A percentile compares a stretch with the other conserved stretches of the same genome.
Evolutionary conservation across 2,329 filamentous ascomycete species (phyloP).

Genomic region (Aspergillus floridensis): DNA sequence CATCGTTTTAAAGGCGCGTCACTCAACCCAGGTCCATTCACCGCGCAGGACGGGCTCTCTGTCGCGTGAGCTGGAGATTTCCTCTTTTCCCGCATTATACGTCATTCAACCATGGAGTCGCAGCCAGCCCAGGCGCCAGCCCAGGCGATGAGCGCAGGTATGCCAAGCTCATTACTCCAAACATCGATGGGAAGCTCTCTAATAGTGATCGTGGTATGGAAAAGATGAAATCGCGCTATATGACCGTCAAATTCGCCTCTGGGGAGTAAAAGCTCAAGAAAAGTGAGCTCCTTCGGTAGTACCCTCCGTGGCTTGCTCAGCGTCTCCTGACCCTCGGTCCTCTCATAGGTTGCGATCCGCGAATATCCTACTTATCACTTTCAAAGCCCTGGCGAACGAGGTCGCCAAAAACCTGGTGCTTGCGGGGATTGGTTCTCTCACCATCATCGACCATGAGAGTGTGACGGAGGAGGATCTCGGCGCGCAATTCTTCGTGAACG

Average conservation of each 20-base stretch:
- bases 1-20: no score
- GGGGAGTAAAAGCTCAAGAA: slow-evolving; percentile 93
- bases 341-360: slow-evolving; percentile 72
- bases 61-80: background rate
- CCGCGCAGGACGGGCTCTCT: background rate
- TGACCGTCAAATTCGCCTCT: slow-evolving; percentile 93
- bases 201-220: slow-evolving; percentile 2
- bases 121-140: slow-evolving; percentile 7
- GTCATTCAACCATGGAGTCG: slow-evolving; percentile 11
- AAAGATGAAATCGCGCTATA: slow-evolving; percentile 94
- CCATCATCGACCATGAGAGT: slow-evolving; percentile 73
- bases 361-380: slow-evolving; percentile 82
- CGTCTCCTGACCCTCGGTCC: background rate
- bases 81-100: background rate
- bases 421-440: slow-evolving; percentile 86
- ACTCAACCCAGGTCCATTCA: no score
- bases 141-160: slow-evolving; percentile 30
- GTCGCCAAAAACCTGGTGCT: slow-evolving; percentile 97
- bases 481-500: slow-evolving; percentile 76
- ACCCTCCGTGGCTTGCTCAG: background rate
- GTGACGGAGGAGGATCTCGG: slow-evolving; percentile 79
- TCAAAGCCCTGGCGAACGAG: slow-evolving; percentile 87
- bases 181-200: background rate
- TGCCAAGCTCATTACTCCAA: background rate
- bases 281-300: slow-evolving; percentile 43